Base-by-base conservation (phyloP, 2,329 filamentous ascomycete genomes). In the Colletotrichum salicis region DNA sequence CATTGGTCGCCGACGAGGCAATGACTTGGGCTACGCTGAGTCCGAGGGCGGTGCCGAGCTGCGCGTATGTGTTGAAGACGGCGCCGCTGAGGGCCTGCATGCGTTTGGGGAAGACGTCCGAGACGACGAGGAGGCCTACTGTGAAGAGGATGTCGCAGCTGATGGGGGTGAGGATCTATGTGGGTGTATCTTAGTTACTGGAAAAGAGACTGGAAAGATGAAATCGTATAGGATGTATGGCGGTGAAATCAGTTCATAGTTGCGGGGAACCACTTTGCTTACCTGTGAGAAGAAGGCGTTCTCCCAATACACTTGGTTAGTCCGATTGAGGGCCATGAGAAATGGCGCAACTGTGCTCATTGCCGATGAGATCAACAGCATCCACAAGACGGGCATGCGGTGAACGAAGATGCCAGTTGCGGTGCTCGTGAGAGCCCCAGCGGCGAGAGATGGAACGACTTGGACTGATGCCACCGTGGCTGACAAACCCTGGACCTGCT, bases 71-170 rank as follows among this genome's bases (percentile, higher is more conserved):
- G 63, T 88, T 90, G 78, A 91, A 91, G 0, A 91, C 87, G 0
- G 85, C 89, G 0, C 89, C 89, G 0, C 87, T 89, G 0, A 91
- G 80, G 0, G 86, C 88, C 69, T 91, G 89, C 2, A 83, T 86
- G 19, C 87, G 80, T 0, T 82, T 78, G 0, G 87, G 86, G 70
- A 90, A 90, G 0, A 83, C 85, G 29, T 88, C 84, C 0, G 85
- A 85, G 3, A 90, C 86, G 2, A 90, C 81, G 2, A 91, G 81
- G 51, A 86, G 82, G 0, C 84, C 86, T 0, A 90, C 84, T 0
- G 87, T 90, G 74, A 89, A 90, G 0, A 90, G 80, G 0, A 88
- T 82, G 58, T 88, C 84, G 22, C 73, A 78, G 11, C 80, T 82
- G 4, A 87, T 75, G 0, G 85, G 86, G 19, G 79, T 80, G 0